A percentile compares a stretch with the other conserved stretches of the same genome.
Evolutionary conservation across 371 early-diverging fungal species (phyloP).

Genomic region (Mucor circinelloides): DNA sequence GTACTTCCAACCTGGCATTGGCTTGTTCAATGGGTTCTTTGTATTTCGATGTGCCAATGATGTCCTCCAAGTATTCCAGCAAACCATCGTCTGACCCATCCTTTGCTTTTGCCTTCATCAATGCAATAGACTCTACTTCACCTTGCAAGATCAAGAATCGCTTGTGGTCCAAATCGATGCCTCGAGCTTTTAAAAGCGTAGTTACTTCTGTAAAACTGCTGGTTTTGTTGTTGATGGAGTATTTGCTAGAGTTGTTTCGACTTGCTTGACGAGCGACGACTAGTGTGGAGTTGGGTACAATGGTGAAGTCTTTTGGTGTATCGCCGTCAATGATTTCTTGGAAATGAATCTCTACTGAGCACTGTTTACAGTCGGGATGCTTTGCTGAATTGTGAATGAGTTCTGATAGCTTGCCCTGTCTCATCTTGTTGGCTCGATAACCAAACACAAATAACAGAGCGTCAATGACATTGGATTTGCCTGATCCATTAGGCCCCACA

Average conservation of each 20-base stretch:
- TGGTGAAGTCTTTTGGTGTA: slow-evolving; percentile 60
- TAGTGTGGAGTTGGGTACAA: slow-evolving; percentile 73
- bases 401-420: slow-evolving; percentile 96
- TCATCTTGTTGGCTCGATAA: slow-evolving; percentile 98
- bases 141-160: slow-evolving; percentile 99
- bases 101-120: slow-evolving; percentile 98
- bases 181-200: slow-evolving; percentile 81
- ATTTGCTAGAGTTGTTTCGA: slow-evolving; percentile 75
- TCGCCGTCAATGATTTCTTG: slow-evolving; percentile 82
- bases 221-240: slow-evolving; percentile 74
- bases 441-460: slow-evolving; percentile 99
- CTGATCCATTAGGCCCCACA: slow-evolving; percentile 99
- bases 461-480: slow-evolving; percentile 99
- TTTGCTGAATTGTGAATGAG: slow-evolving; percentile 95
- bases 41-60: slow-evolving; percentile 96
- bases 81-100: slow-evolving; percentile 95
- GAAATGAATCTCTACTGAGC: slow-evolving; percentile 96
- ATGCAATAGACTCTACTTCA: slow-evolving; percentile 99
- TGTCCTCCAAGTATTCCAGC: slow-evolving; percentile 99
- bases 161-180: slow-evolving; percentile 99
- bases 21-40: slow-evolving; percentile 89
- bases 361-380: slow-evolving; percentile 67
- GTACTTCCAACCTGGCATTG: slow-evolving; percentile 64
- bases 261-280: slow-evolving; percentile 84
- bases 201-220: slow-evolving; percentile 88